Evolutionary conservation across 1,284 basidiomycete species (phyloP).

Genomic region (Ganoderma boninense): DNA sequence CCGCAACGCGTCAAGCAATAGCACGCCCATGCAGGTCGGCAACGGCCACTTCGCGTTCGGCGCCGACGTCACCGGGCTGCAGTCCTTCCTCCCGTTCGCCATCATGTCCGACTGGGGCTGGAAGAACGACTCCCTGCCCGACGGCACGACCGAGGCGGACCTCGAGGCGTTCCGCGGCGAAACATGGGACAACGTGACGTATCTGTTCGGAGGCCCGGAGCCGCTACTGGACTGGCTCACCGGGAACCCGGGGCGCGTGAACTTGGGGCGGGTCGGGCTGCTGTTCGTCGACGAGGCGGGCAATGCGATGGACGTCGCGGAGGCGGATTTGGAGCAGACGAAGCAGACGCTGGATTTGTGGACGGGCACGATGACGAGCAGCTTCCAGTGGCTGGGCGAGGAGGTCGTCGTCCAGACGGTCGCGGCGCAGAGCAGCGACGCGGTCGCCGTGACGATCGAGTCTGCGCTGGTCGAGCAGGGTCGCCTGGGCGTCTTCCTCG

Average conservation of each 20-base stretch:
- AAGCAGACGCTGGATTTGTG: conserved; percentile 61
- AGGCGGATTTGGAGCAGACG: conserved; percentile 47
- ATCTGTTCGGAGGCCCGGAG: conserved; percentile 59
- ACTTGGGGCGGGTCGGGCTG: conserved; percentile 60
- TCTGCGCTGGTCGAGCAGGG: conserved; percentile 51
- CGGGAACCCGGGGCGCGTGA: conserved; percentile 64
- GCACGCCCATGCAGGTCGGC: conserved; percentile 65
- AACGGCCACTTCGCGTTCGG: conserved; percentile 71
- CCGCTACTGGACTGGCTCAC: conserved; percentile 63
- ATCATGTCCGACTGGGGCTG: conserved; percentile 68
- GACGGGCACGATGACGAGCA: conserved; percentile 59
- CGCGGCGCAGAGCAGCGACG: conserved; percentile 50
- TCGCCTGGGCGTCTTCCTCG: conserved; percentile 57
- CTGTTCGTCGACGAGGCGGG: conserved; percentile 47
- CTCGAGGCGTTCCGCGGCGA: conserved; percentile 56
- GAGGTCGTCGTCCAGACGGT: conserved; percentile 50
- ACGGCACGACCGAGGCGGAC: conserved; percentile 51
- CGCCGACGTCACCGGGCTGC: conserved; percentile 63
- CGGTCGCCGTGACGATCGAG: conserved; percentile 49
- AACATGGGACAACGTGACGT: conserved; percentile 60
- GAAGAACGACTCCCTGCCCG: conserved; percentile 66
- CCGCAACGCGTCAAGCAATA: conserved; percentile 54
- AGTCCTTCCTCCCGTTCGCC: conserved; percentile 62
- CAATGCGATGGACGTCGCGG: conserved; percentile 44
- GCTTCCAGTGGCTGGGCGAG: conserved; percentile 49